Evolutionary conservation across 1,284 basidiomycete genomes (phyloP), one percentile per base, ranked within the genome.

Genomic region (Afroboletus lepidellus): DNA sequence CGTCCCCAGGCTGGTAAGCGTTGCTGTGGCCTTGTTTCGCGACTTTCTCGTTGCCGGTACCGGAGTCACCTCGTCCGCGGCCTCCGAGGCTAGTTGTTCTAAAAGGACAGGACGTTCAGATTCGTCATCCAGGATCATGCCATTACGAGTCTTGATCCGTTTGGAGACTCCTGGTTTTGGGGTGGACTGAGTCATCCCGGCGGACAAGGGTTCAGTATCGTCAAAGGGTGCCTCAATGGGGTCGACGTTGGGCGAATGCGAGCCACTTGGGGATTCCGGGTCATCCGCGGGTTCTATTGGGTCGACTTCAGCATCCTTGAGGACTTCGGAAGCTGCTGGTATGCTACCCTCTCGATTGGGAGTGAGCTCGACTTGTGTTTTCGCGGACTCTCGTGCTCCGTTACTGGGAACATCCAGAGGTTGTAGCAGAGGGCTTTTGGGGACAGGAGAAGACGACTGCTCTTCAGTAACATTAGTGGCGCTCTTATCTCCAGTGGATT

Each of bases 131-230:
- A 57, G 57, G 21, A 67, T 54, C 39, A 60, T 61, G 3, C 73
- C 75, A 27, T 65, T 48, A 15, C 73, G 65, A 38, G 69, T 64
- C 62, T 70, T 74, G 65, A 76, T 72, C 48, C 69, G 69, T 48
- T 65, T 66, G 20, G 64, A 57, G 9, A 69, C 60, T 13, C 71
- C 64, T 7, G 65, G 60, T 13, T 63, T 64, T 30, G 67, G 61
- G 1, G 58, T 59, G 8, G 59, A 63, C 12, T 56, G 58, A 36
- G 50, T 38, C 8, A 24, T n/a, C 3, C 36, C 27, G 18, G 45
- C 7, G 46, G 46, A 43, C 21, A 45, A 30, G 23, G 48, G 23
- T 3, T 33, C 48, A 25, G 37, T 20, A 13, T 32, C 57, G 39
- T 67, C 54, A 13, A 37, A 11, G 16, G 41, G 33, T 16, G 56